These are phyloP conservation scores for Dothiorella sarmentorum DNA, from an alignment of 2,329 filamentous ascomycete species.

Conservation along the genomic window DNA sequence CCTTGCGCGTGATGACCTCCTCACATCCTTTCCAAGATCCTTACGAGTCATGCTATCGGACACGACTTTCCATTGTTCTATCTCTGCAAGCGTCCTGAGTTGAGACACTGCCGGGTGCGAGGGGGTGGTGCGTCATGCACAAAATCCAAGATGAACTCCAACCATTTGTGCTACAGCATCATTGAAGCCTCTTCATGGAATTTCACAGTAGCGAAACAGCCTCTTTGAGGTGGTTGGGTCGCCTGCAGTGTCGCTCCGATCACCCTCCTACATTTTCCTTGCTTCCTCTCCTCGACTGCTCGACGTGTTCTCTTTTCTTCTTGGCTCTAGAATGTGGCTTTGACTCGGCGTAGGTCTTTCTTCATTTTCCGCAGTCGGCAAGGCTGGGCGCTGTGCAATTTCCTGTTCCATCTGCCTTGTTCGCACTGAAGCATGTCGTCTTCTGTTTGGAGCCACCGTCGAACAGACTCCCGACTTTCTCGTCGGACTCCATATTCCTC, in stretches of 20 bases:
- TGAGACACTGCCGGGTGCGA: neutral
- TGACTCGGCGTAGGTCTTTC: neutral
- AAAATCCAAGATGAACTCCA: neutral
- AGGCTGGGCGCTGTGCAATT: slow-evolving; percentile 2
- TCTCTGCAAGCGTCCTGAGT: neutral
- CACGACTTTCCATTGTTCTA: neutral
- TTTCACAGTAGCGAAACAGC: neutral
- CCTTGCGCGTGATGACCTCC: neutral
- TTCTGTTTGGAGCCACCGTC: neutral
- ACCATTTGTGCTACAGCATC: neutral
- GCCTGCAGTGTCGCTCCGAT: neutral
- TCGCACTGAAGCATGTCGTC: neutral
- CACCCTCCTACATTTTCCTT: neutral
- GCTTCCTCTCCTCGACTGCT: neutral
- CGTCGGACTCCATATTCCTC: neutral
- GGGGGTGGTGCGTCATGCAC: no score
- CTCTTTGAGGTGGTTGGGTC: neutral
- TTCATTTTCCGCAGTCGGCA: slow-evolving; percentile 14
- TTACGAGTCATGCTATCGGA: no score
- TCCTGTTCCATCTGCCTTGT: slow-evolving; percentile 3
- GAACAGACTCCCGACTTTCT: neutral
- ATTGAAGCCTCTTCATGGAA: neutral
- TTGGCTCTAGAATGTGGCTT: neutral
- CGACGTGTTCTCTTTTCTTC: slow-evolving; percentile 5
- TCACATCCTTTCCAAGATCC: no score